Evolutionary conservation across 2,329 filamentous ascomycete genomes (phyloP).

Genomic region (Cladophialophora carrionii): DNA sequence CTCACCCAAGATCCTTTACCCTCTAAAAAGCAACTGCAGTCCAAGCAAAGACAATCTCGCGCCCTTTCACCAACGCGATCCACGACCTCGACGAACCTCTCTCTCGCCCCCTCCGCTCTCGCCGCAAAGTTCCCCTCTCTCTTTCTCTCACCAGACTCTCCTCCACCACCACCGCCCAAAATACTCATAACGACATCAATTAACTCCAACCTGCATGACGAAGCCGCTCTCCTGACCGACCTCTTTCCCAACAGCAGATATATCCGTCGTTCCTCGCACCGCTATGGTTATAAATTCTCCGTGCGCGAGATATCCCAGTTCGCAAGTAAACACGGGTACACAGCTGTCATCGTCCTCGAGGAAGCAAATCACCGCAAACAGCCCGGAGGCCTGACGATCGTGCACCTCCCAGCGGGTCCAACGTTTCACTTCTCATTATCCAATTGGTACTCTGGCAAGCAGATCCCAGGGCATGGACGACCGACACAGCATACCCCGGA

Average conservation of each 20-base stretch:
- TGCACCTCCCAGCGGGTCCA: slow-evolving; percentile 81
- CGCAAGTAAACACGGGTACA: slow-evolving; percentile 79
- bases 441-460: slow-evolving; percentile 87
- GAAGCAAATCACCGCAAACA: slow-evolving; percentile 76
- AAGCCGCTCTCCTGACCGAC: slow-evolving; percentile 75
- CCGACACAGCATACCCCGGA: slow-evolving; percentile 89
- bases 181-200: slow-evolving; percentile 89
- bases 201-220: slow-evolving; percentile 82
- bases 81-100: slow-evolving; percentile 62
- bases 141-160: slow-evolving; percentile 47
- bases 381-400: slow-evolving; percentile 77
- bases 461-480: slow-evolving; percentile 86
- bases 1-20: slow-evolving; percentile 30
- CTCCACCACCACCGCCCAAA: slow-evolving; percentile 68
- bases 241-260: slow-evolving; percentile 82
- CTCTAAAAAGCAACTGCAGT: slow-evolving; percentile 40
- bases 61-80: slow-evolving; percentile 60
- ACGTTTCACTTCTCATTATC: slow-evolving; percentile 91
- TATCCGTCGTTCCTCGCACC: slow-evolving; percentile 81
- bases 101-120: slow-evolving; percentile 63
- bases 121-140: slow-evolving; percentile 64
- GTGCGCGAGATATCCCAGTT: slow-evolving; percentile 88
- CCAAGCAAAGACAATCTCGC: slow-evolving; percentile 50
- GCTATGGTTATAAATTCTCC: slow-evolving; percentile 86
- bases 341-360: slow-evolving; percentile 79